Evolutionary conservation across 345 rosid genomes (phyloP), one percentile per base, ranked within the genome.

Genomic region (Gossypium raimondii): DNA sequence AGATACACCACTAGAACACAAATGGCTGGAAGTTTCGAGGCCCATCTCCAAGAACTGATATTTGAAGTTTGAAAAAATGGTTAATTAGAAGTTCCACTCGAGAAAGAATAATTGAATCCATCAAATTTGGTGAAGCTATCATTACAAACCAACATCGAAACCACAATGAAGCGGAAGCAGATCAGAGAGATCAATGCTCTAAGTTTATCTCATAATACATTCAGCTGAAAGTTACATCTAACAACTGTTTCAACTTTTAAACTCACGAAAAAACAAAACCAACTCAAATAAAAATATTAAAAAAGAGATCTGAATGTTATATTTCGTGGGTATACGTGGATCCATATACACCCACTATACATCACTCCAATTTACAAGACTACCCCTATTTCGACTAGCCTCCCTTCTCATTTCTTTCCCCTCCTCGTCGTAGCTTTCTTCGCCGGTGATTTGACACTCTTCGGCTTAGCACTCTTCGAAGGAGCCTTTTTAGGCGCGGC

Each of bases 361-460:
- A 17, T 41, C 43, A 73, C 66, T 61, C 56, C 9, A 73, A 43
- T 57, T 73, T 73, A 73, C 75, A 73, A 44, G 2, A 20, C 65
- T 22, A 57, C 13, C 66, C 65, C 66, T 43, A 43, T 9, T 11
- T 12, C 4, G 11, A 20, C 27, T 20, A 53, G 22, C 27, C 29
- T 18, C 0, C 5, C 13, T 20, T 9, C 38, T 73, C 41, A 73
- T 44, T 88, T 88, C 86, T 59, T 89, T 0, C 79, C 85, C 80
- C 71, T 84, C 87, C 76, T 81, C 4, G 87, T 61, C 2, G 88
- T 14, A 0, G 82, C 76, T 75, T 85, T 84, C 81, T 87, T 91
- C 52, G 83, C 89, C 45, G 92, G 89, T 41, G 96, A 85, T 77
- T 84, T 86, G 1, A 84, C 89, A 50, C 81, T 82, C 83, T 81